phyloP scores from a whole-genome alignment of 768 basidiomycete species.

The Pisolithus sp. region DNA sequence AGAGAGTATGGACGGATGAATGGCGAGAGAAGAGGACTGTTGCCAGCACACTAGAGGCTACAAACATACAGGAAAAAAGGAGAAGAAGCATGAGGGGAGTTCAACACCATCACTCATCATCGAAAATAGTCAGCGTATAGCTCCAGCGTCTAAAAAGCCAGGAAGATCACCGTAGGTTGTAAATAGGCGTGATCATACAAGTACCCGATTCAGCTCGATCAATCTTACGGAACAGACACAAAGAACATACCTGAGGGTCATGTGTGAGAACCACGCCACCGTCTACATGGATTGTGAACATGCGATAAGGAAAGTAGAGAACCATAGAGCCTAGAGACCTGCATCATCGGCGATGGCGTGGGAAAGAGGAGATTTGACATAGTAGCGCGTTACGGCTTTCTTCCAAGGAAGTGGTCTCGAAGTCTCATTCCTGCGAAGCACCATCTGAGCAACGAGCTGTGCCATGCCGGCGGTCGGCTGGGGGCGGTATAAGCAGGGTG shows the following conservation, averaged over 20 bases:
- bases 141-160: constrained; percentile 5
- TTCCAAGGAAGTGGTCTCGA: constrained; percentile 34
- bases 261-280: not conserved
- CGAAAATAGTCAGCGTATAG: not conserved
- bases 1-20: not conserved
- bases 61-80: constrained; percentile 19
- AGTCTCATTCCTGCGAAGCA: constrained; percentile 37
- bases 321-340: not conserved
- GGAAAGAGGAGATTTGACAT: constrained; percentile 27
- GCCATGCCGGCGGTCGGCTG: constrained; percentile 26
- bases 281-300: not conserved
- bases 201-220: not conserved
- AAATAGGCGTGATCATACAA: not conserved
- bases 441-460: constrained; percentile 43
- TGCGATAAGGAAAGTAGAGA: not conserved
- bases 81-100: constrained; percentile 7
- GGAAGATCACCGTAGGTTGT: constrained; percentile 7
- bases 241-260: constrained; percentile 2
- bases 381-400: constrained; percentile 19
- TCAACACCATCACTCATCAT: not conserved
- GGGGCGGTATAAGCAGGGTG: constrained; percentile 9
- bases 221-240: not conserved
- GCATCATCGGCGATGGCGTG: constrained; percentile 10
- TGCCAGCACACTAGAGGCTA: constrained; percentile 16
- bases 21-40: not conserved